These are phyloP conservation scores for Endocalyx cinctus DNA, from an alignment of 2,329 filamentous ascomycete genomes.

Conservation along the genomic window DNA sequence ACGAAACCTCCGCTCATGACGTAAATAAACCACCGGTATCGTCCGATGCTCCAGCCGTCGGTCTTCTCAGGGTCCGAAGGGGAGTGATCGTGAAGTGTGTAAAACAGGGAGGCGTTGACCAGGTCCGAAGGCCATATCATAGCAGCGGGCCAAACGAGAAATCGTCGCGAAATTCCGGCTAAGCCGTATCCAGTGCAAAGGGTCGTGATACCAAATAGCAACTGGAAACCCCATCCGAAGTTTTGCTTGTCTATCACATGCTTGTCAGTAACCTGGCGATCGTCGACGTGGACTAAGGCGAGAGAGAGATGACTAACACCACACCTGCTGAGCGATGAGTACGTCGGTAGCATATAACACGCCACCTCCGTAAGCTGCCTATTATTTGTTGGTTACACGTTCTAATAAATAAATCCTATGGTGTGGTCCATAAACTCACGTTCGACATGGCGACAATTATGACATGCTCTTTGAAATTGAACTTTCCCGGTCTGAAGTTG, in stretches of 20 bases:
- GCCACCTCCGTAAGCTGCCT: constrained; percentile 54
- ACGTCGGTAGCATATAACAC: constrained; percentile 52
- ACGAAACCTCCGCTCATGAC: constrained; percentile 41
- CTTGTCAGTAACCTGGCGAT: constrained; percentile 6
- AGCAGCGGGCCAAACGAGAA: constrained; percentile 47
- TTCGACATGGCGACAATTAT: constrained; percentile 59
- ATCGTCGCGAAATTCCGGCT: constrained; percentile 41
- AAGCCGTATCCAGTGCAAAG: constrained; percentile 54
- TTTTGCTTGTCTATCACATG: constrained; percentile 40
- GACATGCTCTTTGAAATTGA: constrained; percentile 58
- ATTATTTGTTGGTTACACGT: too few relatives aligned
- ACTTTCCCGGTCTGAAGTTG: constrained; percentile 30
- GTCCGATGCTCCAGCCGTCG: constrained; percentile 55
- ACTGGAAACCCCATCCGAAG: constrained; percentile 55
- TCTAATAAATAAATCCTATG: too few relatives aligned
- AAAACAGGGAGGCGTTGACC: constrained; percentile 42
- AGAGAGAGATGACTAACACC: constrained; percentile 29
- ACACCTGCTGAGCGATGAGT: constrained; percentile 48
- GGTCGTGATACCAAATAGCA: constrained; percentile 44
- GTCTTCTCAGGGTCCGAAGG: constrained; percentile 44
- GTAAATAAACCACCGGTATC: constrained; percentile 54
- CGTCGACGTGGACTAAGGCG: too few relatives aligned
- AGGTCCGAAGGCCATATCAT: constrained; percentile 46
- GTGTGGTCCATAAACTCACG: too few relatives aligned
- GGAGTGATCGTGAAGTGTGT: constrained; percentile 44